phyloP scores from a whole-genome alignment of 129 eudicot genomes.

The Pseudognaphalium luteoalbum region DNA sequence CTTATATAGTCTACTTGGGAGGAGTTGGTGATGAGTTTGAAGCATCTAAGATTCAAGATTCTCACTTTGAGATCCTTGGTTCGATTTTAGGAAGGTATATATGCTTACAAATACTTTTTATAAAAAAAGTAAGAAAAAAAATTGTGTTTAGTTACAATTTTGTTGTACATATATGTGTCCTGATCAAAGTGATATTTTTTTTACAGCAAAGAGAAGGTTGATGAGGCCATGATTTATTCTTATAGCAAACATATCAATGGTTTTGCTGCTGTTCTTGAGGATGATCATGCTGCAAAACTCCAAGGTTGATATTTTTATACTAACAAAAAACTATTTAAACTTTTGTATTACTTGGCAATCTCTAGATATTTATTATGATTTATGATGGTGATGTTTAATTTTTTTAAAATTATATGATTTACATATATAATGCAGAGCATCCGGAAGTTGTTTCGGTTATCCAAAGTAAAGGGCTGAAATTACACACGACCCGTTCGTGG shows the following conservation, averaged over 20 bases:
- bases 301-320: constrained; percentile 46
- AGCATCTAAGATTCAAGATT: constrained; percentile 31
- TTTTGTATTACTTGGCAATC: not conserved
- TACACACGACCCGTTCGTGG: constrained; percentile 92
- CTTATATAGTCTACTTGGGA: constrained; percentile 80
- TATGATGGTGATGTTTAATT: not conserved
- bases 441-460: constrained; percentile 71
- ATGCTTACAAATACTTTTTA: not conserved
- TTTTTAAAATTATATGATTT: not conserved
- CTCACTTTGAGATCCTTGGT: constrained; percentile 54
- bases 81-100: constrained; percentile 61
- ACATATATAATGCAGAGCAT: constrained; percentile 46
- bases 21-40: constrained; percentile 50
- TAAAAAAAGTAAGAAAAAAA: not conserved
- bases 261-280: constrained; percentile 72
- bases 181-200: not conserved
- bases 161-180: not conserved
- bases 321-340: not conserved
- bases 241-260: constrained; percentile 66
- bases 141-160: not conserved
- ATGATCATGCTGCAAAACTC: constrained; percentile 49
- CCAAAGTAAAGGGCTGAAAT: constrained; percentile 36
- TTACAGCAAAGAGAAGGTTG: constrained; percentile 47
- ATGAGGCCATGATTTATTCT: constrained; percentile 62
- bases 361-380: not conserved